Conservation (phyloP, 1,284 basidiomycete species). For the Marasmius tenuissimus region DNA sequence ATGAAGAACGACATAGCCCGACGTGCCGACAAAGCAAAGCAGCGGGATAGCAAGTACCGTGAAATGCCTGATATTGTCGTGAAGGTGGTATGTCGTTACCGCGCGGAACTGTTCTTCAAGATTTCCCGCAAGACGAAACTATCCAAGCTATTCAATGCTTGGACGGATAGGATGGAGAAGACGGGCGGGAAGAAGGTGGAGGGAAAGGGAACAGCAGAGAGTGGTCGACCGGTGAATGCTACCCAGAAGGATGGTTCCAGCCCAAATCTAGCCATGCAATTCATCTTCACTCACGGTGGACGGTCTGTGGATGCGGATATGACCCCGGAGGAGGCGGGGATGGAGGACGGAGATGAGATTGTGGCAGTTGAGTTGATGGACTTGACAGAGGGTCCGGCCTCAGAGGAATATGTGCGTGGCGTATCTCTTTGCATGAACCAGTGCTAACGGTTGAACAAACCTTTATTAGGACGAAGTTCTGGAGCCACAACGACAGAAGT, state of each 20-base stretch:
- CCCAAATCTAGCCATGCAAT: slow-evolving; percentile 53
- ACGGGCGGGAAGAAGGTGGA: slow-evolving; percentile 40
- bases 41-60: slow-evolving; percentile 71
- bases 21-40: slow-evolving; percentile 70
- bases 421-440: slow-evolving; percentile 2
- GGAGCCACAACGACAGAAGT: slow-evolving; percentile 59
- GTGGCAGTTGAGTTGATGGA: slow-evolving; percentile 86
- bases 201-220: slow-evolving; percentile 24
- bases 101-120: slow-evolving; percentile 86
- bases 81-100: slow-evolving; percentile 82
- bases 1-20: slow-evolving; percentile 78
- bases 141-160: slow-evolving; percentile 76
- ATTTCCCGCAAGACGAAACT: slow-evolving; percentile 85
- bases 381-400: slow-evolving; percentile 63
- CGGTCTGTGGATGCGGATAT: slow-evolving; percentile 70
- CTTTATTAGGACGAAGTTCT: slow-evolving; percentile 55
- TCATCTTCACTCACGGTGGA: slow-evolving; percentile 80
- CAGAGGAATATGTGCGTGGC: slow-evolving; percentile 60
- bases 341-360: slow-evolving; percentile 84
- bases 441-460: slow-evolving; percentile 4
- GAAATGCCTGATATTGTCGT: slow-evolving; percentile 82
- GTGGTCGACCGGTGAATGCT: slow-evolving; percentile 36
- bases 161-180: slow-evolving; percentile 82
- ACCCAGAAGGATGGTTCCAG: slow-evolving; percentile 31
- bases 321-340: slow-evolving; percentile 80